Evolutionary conservation across 2,329 filamentous ascomycete species (phyloP), one percentile per base, ranked within the genome.

Genomic region (Fonsecaea pedrosoi): DNA sequence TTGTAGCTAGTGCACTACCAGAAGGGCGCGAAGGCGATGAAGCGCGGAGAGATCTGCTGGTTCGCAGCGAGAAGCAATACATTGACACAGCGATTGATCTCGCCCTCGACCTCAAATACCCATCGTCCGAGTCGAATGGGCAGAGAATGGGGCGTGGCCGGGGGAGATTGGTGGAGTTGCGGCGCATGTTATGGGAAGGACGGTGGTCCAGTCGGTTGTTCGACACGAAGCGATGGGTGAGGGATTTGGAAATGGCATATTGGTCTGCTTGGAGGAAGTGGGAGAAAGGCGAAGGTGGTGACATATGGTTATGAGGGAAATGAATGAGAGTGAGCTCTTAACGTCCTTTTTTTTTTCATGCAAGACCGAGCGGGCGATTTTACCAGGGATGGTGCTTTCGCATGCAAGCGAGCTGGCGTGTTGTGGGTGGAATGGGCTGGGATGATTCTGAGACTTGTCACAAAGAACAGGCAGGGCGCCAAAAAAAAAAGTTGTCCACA

Each of bases 131-230:
- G 38, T 68, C 72, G 12, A 76, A 73, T 37, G 74, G 78, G 40
- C 72, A 76, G 48, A 79, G 78, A 34, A 74, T 75, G 25, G 78
- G 67, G 8, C 48, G 57, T 18, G 68, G 70, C 3, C 74, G 75
- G 9, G 95, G 95, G 1, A 85, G 93, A 64, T 81, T 99, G 61
- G 87, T 88, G 59, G 89, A 96, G 65, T 82, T 99, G 66, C 87
- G 95, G 69, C 90, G 87, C 75, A 82, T 97, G 74, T 80, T 99
- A 10, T 98, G 94, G 81, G 86, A 92, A 69, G 89, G 87, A 74
- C 89, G 94, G 72, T 96, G 92, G 91, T 87, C 83, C 34, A 96
- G 93, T 78, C 91, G 90, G 13, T 83, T 99, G 53, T 99, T 99
- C 77, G 89, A 99, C 78, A 99, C 95, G 5, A 86, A 84, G 73